phyloP scores from a whole-genome alignment of 1,284 basidiomycete species.

The Tausonia pullulans region DNA sequence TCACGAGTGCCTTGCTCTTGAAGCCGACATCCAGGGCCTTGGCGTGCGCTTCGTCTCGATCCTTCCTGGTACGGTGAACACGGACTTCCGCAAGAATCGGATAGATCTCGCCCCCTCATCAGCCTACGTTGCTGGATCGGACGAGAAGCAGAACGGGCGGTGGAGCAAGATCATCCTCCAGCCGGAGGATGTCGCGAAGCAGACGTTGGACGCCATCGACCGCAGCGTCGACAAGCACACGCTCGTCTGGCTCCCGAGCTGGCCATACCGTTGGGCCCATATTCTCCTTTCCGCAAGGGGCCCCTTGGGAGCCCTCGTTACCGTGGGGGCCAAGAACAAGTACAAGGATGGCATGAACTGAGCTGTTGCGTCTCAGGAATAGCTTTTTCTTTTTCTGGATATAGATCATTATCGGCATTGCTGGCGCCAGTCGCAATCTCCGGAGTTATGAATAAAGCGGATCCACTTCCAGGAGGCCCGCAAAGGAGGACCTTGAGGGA shows the following conservation, averaged over 20 bases:
- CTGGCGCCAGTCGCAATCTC: no score
- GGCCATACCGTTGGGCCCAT: constrained; percentile 27
- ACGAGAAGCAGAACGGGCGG: background rate
- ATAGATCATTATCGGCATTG: no score
- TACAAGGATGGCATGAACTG: no score
- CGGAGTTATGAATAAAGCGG: no score
- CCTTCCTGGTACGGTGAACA: constrained; percentile 43
- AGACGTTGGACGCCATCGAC: constrained; percentile 26
- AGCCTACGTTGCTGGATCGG: no score
- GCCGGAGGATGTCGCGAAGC: constrained; percentile 42
- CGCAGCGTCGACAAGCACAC: constrained; percentile 27
- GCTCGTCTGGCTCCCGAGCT: constrained; percentile 31
- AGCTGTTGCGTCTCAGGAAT: no score
- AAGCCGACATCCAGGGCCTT: constrained; percentile 39
- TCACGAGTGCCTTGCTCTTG: constrained; percentile 62
- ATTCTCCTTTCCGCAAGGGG: no score
- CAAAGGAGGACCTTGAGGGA: no score
- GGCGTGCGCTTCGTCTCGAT: constrained; percentile 26
- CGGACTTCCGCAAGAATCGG: constrained; percentile 65
- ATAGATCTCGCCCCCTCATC: constrained; percentile 39
- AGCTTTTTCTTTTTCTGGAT: no score
- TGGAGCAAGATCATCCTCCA: background rate
- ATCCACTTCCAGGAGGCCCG: no score
- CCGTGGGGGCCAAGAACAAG: no score
- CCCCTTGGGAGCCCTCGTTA: no score